Conservation (phyloP, 331 rosid species). For the Spiraea crenata region DNA sequence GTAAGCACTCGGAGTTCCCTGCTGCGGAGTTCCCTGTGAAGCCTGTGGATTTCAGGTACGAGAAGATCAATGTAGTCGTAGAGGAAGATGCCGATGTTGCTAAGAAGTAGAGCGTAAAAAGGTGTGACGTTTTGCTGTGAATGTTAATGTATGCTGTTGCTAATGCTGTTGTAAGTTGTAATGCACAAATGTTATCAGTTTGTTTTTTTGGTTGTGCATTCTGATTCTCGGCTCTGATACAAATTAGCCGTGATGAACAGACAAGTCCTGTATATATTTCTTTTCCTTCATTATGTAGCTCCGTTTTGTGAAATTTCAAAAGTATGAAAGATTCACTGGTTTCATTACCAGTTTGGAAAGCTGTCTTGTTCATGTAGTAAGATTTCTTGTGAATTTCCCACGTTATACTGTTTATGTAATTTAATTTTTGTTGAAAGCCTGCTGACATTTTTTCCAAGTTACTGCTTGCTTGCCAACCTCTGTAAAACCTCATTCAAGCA, state of each 20-base stretch:
- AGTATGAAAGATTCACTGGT: not conserved
- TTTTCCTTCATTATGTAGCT: not conserved
- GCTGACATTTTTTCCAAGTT: not conserved
- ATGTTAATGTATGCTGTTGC: not conserved
- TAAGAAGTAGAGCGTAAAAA: constrained; percentile 10
- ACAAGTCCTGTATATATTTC: not conserved
- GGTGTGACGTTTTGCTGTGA: constrained; percentile 13
- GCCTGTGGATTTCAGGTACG: constrained; percentile 48
- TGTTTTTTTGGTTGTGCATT: constrained; percentile 6
- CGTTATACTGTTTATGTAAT: too few species aligned
- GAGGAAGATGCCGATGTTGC: constrained; percentile 33
- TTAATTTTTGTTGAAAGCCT: too few species aligned
- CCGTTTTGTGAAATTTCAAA: not conserved
- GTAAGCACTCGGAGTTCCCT: constrained; percentile 26
- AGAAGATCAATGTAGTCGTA: constrained; percentile 59
- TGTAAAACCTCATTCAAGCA: not conserved
- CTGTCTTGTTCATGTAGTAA: not conserved
- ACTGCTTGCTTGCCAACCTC: not conserved
- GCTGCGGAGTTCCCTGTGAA: constrained; percentile 25
- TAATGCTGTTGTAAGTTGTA: not conserved
- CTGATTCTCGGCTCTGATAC: constrained; percentile 7
- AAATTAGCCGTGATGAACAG: not conserved
- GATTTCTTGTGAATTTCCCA: not conserved
- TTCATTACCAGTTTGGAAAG: not conserved
- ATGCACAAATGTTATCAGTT: not conserved